These are phyloP conservation scores for Salix viminalis DNA, from an alignment of 345 rosid species.

Conservation along the genomic window DNA sequence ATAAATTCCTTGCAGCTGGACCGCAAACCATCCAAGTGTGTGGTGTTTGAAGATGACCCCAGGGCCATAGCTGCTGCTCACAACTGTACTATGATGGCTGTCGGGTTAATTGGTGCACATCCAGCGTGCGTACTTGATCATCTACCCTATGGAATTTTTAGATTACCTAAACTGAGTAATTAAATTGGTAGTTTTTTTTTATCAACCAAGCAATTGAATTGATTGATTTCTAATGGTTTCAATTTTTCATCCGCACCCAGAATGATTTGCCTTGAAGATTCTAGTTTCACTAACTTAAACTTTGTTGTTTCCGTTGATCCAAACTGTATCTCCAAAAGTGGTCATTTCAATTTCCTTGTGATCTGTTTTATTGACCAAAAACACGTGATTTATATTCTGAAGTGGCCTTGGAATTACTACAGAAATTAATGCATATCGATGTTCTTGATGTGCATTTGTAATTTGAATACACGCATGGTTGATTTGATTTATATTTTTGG, in stretches of 20 bases:
- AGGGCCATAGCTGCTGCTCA: constrained; percentile 90
- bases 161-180: background rate
- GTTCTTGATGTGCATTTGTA: too few relatives aligned
- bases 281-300: too few relatives aligned
- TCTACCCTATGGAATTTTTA: background rate
- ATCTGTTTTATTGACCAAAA: too few relatives aligned
- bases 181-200: background rate
- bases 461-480: too few relatives aligned
- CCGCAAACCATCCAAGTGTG: constrained; percentile 89
- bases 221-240: background rate
- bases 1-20: constrained; percentile 58
- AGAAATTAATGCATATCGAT: too few relatives aligned
- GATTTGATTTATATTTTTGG: background rate
- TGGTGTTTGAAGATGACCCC: constrained; percentile 92
- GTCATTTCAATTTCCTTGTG: too few relatives aligned
- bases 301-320: too few relatives aligned
- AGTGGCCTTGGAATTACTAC: too few relatives aligned
- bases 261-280: too few relatives aligned
- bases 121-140: constrained; percentile 57
- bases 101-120: constrained; percentile 80
- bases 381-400: too few relatives aligned
- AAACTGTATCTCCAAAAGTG: too few relatives aligned
- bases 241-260: too few relatives aligned
- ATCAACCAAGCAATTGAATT: background rate
- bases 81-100: constrained; percentile 97